Evolutionary conservation across 2,329 filamentous ascomycete genomes (phyloP).

Genomic region (Colletotrichum musae): DNA sequence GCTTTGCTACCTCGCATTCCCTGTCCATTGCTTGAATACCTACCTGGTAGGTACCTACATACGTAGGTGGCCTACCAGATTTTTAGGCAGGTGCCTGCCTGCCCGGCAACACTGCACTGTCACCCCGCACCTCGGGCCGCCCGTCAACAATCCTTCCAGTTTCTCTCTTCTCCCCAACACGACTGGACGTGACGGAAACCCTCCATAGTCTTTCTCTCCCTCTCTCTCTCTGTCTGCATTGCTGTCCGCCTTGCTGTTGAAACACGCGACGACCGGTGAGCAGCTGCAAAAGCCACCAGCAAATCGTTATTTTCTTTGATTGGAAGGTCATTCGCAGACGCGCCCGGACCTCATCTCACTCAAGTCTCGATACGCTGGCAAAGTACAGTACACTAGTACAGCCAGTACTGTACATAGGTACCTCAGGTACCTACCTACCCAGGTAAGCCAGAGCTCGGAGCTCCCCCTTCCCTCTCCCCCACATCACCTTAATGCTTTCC

Average conservation of each 20-base stretch:
- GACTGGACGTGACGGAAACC: no score
- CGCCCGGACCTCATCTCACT: slow-evolving; percentile 10
- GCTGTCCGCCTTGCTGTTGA: not conserved
- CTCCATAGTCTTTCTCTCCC: not conserved
- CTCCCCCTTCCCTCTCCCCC: not conserved
- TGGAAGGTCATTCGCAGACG: not conserved
- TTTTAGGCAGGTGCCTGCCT: not conserved
- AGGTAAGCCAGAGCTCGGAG: slow-evolving; percentile 24
- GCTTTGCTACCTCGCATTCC: no score
- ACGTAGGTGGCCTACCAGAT: not conserved
- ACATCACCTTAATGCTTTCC: not conserved
- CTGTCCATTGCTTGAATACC: not conserved
- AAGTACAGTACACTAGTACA: not conserved
- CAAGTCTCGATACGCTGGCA: slow-evolving; percentile 8
- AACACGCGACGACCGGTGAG: not conserved
- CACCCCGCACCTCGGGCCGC: slow-evolving; percentile 26
- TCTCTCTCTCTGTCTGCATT: not conserved
- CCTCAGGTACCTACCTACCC: no score
- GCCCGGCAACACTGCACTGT: slow-evolving; percentile 18
- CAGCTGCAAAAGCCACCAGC: not conserved
- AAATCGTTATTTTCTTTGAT: slow-evolving; percentile 5
- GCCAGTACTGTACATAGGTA: no score
- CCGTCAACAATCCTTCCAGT: no score
- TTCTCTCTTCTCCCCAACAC: no score
- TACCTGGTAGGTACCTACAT: not conserved